Evolutionary conservation across 2,329 filamentous ascomycete genomes (phyloP), one percentile per base, ranked within the genome.

Genomic region (Colletotrichum euphorbiae): DNA sequence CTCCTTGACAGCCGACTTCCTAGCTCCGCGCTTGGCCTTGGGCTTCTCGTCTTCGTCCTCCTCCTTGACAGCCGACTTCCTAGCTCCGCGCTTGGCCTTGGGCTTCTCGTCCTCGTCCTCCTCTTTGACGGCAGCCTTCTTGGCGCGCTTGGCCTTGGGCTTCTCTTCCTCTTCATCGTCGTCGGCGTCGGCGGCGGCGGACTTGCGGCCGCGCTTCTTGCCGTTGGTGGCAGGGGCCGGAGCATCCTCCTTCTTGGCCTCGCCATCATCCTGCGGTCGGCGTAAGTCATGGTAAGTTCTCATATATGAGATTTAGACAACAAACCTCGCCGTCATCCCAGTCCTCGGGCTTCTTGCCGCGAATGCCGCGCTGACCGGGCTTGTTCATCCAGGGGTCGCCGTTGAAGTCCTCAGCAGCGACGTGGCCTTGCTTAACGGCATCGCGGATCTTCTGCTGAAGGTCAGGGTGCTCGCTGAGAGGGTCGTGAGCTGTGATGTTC

Each of bases 351-450:
- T 76, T 75, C 69, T 77, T 77, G 19, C 81, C 76, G 66, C 88
- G 89, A 75, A 91, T 92, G 24, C 91, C 90, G 67, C 81, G 85
- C 73, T 85, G 82, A 15, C 91, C 91, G 3, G 87, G 90, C 19
- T 86, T 84, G 76, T 96, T 97, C 80, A 88, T 87, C 75, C 92
- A 91, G 3, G 87, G 82, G 72, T 97, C 93, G 12, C 93, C 93
- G 38, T 91, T 95, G 89, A 93, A 98, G 73, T 98, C 95, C 58
- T 93, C 90, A 46, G 93, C 85, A 72, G 92, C 91, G 73, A 98
- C 91, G 74, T 96, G 92, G 24, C 93, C 93, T 76, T 94, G 86
- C 67, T 86, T 84, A 24, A 98, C 78, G 58, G 91, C 93, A 51
- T 86, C 86, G 57, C 86, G 84, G 71, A 98, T 83, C 83, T 96